Percentiles rank a stretch among this genome's conserved stretches.
Evolutionary conservation across 2,329 filamentous ascomycete species (phyloP).

Genomic region (Neopestalotiopsis rosae): DNA sequence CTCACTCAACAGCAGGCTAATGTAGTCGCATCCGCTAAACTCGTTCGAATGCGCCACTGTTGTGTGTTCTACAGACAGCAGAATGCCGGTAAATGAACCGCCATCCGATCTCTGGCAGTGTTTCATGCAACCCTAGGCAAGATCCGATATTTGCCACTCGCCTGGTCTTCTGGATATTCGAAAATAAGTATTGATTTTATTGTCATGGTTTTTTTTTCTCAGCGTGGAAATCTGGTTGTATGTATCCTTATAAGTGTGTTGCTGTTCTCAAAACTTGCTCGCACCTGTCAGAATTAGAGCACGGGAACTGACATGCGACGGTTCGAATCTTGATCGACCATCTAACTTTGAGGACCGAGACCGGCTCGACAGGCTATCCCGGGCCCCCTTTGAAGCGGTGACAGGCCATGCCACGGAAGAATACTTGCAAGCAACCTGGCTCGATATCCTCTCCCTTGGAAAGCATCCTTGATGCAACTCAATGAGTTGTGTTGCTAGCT

Average conservation of each 20-base stretch:
- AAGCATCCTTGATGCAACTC: not conserved
- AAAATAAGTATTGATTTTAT: no score
- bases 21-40: not conserved
- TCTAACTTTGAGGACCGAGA: slow-evolving; percentile 6
- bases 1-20: not conserved
- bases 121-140: not conserved
- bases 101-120: not conserved
- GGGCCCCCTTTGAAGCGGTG: slow-evolving; percentile 8
- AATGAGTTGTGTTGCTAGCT: not conserved
- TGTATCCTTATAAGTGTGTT: not conserved
- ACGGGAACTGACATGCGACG: not conserved
- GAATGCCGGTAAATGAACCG: not conserved
- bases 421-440: not conserved
- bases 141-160: not conserved
- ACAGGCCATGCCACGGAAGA: not conserved
- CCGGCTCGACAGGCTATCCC: slow-evolving; percentile 11
- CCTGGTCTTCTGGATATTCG: not conserved
- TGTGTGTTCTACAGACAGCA: not conserved
- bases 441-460: not conserved
- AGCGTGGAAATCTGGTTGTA: not conserved
- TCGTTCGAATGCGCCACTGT: not conserved
- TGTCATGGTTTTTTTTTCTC: not conserved
- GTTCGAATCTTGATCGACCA: slow-evolving; percentile 1
- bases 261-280: not conserved
- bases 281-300: not conserved